Evolutionary conservation across 169 alveolate species (phyloP).

Genomic region (Babesia bigemina): DNA sequence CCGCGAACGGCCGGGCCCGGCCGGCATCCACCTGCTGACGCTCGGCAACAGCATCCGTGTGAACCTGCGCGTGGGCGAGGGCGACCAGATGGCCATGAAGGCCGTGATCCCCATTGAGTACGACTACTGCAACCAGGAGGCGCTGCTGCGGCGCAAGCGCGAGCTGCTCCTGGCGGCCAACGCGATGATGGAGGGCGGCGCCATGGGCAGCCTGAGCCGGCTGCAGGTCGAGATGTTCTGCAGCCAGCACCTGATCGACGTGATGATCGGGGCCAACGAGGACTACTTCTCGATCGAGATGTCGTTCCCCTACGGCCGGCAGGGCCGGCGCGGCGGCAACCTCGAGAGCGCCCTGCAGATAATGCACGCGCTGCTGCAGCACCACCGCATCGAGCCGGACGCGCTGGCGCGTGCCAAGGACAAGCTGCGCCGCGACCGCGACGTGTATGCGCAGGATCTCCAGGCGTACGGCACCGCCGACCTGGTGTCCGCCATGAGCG

Average conservation of each 20-base stretch:
- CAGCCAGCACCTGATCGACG: slow-evolving; percentile 76
- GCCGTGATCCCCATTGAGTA: slow-evolving; percentile 35
- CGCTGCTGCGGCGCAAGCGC: slow-evolving; percentile 26
- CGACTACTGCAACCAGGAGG: slow-evolving; percentile 8
- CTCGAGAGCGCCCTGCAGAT: slow-evolving; percentile 56
- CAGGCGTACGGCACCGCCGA: slow-evolving; percentile 74
- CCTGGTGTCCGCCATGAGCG: slow-evolving; percentile 70
- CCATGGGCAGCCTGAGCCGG: slow-evolving; percentile 79
- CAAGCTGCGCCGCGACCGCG: slow-evolving; percentile 86
- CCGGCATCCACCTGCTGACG: slow-evolving; percentile 28
- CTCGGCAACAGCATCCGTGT: slow-evolving; percentile 37
- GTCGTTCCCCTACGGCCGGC: slow-evolving; percentile 60
- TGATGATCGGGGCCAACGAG: slow-evolving; percentile 74
- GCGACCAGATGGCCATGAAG: slow-evolving; percentile 22
- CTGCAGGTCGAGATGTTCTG: slow-evolving; percentile 83
- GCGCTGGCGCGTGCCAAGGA: slow-evolving; percentile 81
- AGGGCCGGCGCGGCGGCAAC: slow-evolving; percentile 43
- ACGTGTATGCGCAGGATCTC: slow-evolving; percentile 69
- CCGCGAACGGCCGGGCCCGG: slow-evolving; percentile 2
- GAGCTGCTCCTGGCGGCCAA: slow-evolving; percentile 52
- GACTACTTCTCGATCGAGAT: slow-evolving; percentile 79
- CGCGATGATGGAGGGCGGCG: slow-evolving; percentile 85
- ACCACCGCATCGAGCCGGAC: slow-evolving; percentile 72
- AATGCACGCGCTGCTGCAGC: slow-evolving; percentile 17
- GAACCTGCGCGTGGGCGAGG: slow-evolving; percentile 29